These are phyloP conservation scores for Phytophthora sojae DNA, from an alignment of 352 stramenopile genomes.

Conservation along the genomic window DNA sequence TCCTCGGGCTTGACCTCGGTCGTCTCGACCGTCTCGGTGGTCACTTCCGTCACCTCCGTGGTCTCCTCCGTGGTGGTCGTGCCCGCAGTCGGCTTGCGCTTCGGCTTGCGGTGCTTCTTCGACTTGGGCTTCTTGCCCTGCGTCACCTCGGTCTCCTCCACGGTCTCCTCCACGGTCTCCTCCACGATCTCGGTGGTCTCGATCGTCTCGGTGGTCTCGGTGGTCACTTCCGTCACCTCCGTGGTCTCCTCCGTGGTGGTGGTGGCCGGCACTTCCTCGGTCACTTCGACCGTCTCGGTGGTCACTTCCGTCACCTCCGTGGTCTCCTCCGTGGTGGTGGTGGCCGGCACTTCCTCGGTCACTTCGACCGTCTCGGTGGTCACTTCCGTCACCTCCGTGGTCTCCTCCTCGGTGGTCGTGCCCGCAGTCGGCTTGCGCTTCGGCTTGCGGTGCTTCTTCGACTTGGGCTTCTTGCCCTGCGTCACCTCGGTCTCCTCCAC, in stretches of 20 bases:
- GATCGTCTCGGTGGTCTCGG: neutral
- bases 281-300: neutral
- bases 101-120: slow-evolving; percentile 27
- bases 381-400: too few relatives aligned
- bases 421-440: too few relatives aligned
- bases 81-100: too few relatives aligned
- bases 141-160: slow-evolving; percentile 13
- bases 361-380: neutral
- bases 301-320: too few relatives aligned
- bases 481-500: neutral
- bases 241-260: neutral
- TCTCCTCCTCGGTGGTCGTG: too few relatives aligned
- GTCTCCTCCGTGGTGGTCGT: slow-evolving; percentile 22
- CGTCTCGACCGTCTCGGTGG: slow-evolving; percentile 5
- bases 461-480: too few relatives aligned
- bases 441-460: too few relatives aligned
- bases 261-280: neutral
- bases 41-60: slow-evolving; percentile 16
- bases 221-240: slow-evolving; percentile 15
- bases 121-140: slow-evolving; percentile 28
- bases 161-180: slow-evolving; percentile 12
- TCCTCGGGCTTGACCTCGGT: too few relatives aligned
- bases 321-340: too few relatives aligned
- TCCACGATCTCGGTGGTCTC: neutral
- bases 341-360: too few relatives aligned